phyloP scores from a whole-genome alignment of 768 basidiomycete species.

The Dacryopinax spathularia region DNA sequence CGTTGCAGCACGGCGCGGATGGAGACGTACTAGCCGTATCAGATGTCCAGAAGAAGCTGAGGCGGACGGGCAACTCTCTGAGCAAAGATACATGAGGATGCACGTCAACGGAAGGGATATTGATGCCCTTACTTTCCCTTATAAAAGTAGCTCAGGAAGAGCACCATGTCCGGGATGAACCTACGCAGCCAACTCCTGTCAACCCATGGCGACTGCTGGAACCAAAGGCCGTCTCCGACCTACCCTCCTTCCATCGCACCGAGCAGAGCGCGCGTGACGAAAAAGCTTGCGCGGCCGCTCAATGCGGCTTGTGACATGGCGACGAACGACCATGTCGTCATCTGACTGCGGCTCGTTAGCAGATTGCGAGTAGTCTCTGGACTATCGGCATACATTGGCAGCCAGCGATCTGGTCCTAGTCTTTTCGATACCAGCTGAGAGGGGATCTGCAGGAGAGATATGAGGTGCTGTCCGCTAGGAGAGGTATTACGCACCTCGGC shows the following conservation, averaged over 20 bases:
- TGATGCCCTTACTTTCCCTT: constrained; percentile 35
- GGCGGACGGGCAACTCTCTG: constrained; percentile 42
- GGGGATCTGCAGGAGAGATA: constrained; percentile 43
- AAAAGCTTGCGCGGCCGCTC: constrained; percentile 37
- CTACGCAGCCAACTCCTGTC: constrained; percentile 16
- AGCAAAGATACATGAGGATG: background rate
- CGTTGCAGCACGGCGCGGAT: background rate
- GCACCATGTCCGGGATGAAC: constrained; percentile 48
- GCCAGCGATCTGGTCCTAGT: constrained; percentile 46
- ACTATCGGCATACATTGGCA: constrained; percentile 10
- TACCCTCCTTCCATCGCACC: constrained; percentile 46
- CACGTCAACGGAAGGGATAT: too few species aligned
- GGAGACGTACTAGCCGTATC: constrained; percentile 17
- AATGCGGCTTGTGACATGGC: constrained; percentile 49
- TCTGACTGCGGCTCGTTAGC: constrained; percentile 23
- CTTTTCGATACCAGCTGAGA: constrained; percentile 55
- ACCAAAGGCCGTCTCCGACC: constrained; percentile 25
- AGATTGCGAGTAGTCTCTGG: background rate
- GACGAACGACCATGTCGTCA: constrained; percentile 43
- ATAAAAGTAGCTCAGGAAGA: constrained; percentile 54
- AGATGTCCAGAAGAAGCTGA: constrained; percentile 56
- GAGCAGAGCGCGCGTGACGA: constrained; percentile 39
- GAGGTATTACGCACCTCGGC: constrained; percentile 36
- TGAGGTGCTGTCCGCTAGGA: constrained; percentile 31
- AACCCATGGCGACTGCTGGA: background rate